Conservation (phyloP, 768 basidiomycete genomes). For the Pisolithus orientalis region DNA sequence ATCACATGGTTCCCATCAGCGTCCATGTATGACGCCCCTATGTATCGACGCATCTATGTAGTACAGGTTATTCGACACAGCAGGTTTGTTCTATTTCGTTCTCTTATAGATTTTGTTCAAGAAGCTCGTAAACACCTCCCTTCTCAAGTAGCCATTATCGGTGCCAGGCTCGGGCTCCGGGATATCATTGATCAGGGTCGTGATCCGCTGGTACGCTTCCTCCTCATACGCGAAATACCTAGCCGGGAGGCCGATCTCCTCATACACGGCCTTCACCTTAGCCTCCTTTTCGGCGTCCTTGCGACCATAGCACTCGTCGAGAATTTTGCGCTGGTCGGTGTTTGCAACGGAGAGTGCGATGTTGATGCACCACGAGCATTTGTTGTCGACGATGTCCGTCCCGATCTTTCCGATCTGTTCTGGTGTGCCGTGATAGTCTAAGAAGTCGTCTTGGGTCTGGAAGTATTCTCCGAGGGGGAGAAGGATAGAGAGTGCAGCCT, state of each 20-base stretch:
- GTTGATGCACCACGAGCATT: conserved; percentile 96
- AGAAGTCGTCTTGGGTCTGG: conserved; percentile 96
- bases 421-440: conserved; percentile 87
- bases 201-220: conserved; percentile 58
- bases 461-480: conserved; percentile 96
- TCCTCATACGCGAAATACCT: conserved; percentile 80
- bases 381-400: conserved; percentile 98
- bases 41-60: too few species aligned
- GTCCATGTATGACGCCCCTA: too few species aligned
- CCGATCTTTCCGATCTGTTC: conserved; percentile 95
- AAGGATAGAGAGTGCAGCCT: conserved; percentile 72
- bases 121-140: conserved; percentile 79
- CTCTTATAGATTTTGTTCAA: conserved; percentile 79
- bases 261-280: conserved; percentile 67
- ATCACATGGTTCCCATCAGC: too few species aligned
- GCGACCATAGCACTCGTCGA: conserved; percentile 64
- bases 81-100: conserved; percentile 36
- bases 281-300: conserved; percentile 45
- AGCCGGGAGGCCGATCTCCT: conserved; percentile 55
- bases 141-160: conserved; percentile 41
- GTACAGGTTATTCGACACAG: too few species aligned
- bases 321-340: conserved; percentile 48
- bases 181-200: conserved; percentile 62
- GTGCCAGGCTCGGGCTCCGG: conserved; percentile 46
- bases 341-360: conserved; percentile 61